Percentiles rank a stretch among this genome's conserved stretches.
Evolutionary conservation across 805 yeast species (phyloP).

Genomic region (Komagataella populi): DNA sequence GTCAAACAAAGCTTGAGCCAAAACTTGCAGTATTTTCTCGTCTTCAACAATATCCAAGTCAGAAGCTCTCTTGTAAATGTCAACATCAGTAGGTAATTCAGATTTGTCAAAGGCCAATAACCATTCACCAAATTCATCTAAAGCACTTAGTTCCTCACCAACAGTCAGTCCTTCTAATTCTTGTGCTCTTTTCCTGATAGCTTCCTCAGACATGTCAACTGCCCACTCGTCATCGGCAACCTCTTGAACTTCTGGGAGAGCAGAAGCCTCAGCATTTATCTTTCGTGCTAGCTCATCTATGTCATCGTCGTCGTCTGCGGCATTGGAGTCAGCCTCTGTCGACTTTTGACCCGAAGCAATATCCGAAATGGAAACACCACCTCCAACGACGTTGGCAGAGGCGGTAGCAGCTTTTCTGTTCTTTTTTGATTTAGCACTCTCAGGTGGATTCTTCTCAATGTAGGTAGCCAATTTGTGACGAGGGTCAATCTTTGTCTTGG

Average conservation of each 20-base stretch:
- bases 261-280: conserved; percentile 18
- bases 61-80: conserved; percentile 78
- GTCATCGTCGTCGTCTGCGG: conserved; percentile 19
- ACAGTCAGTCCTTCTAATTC: conserved; percentile 59
- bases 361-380: conserved; percentile 70
- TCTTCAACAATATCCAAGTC: conserved; percentile 63
- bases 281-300: conserved; percentile 7
- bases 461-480: conserved; percentile 79
- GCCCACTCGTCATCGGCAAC: conserved; percentile 94
- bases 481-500: conserved; percentile 69
- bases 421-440: conserved; percentile 31
- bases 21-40: conserved; percentile 74
- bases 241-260: conserved; percentile 72
- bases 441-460: conserved; percentile 83
- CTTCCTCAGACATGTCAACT: conserved; percentile 93
- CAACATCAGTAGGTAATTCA: conserved; percentile 70
- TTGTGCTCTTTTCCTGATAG: conserved; percentile 81
- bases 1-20: conserved; percentile 82
- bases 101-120: conserved; percentile 41
- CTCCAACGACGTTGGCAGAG: conserved; percentile 80
- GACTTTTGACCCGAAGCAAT: conserved; percentile 42
- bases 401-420: conserved; percentile 79
- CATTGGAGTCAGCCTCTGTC: conserved; percentile 11
- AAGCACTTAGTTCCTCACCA: conserved; percentile 30
- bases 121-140: conserved; percentile 87